A percentile compares a stretch with the other conserved stretches of the same genome.
Evolutionary conservation across 768 basidiomycete genomes (phyloP).

Genomic region (Galerina sulciceps): DNA sequence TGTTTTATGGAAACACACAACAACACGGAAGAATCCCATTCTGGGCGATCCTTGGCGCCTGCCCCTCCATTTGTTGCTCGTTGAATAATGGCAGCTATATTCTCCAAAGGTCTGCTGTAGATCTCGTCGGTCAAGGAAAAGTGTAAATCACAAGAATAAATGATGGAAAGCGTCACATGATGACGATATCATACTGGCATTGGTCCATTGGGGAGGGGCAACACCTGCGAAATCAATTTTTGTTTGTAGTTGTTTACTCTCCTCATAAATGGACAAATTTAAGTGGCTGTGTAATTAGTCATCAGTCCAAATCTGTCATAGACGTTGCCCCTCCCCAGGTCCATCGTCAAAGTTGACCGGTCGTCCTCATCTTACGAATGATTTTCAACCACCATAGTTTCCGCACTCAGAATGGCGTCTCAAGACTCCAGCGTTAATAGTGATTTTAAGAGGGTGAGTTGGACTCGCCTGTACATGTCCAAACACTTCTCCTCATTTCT

Average conservation of each 20-base stretch:
- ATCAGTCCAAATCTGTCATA: too few relatives aligned
- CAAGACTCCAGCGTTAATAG: constrained; percentile 15
- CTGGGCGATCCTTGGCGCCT: neutral
- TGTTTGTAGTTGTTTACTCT: neutral
- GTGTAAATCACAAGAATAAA: too few relatives aligned
- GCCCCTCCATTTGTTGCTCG: neutral
- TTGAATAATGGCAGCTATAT: neutral
- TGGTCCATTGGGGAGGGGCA: too few relatives aligned
- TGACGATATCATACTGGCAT: neutral
- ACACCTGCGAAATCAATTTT: too few relatives aligned
- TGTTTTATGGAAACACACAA: constrained; percentile 5
- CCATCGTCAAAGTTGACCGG: too few relatives aligned
- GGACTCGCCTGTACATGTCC: neutral
- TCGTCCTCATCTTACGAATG: neutral
- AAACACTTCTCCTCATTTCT: neutral
- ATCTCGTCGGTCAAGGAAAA: too few relatives aligned
- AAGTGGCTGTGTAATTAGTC: too few relatives aligned
- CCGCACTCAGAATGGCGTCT: neutral
- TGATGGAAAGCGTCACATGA: neutral
- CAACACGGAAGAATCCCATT: constrained; percentile 9
- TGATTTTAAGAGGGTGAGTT: constrained; percentile 25
- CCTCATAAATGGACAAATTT: neutral
- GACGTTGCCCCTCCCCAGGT: too few relatives aligned
- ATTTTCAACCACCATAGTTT: neutral
- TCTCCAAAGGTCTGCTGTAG: too few relatives aligned